Evolutionary conservation across 441 rosid species (phyloP), one percentile per base, ranked within the genome.

Genomic region (Bruguiera hainesii): DNA sequence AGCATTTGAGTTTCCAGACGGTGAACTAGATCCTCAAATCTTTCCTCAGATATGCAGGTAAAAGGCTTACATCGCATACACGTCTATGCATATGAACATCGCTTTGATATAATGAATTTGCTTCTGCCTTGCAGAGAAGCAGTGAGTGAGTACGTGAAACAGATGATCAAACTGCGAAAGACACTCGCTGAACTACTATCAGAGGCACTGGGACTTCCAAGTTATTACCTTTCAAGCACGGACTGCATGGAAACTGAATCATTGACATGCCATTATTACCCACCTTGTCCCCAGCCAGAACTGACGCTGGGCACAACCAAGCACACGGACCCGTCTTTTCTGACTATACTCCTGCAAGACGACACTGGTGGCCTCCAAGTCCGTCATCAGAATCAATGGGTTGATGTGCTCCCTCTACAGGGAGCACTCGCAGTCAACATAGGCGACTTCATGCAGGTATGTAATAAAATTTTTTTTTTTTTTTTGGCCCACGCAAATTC

Each of bases 371-470:
- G 89, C 30, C 84, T 84, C 61, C 89, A 84, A 66, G 77, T 86
- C 29, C 78, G 78, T 42, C 65, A 81, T 48, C 81, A 72, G 18
- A 61, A 78, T 64, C 79, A 73, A 19, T 84, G 91, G 89, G 58
- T 78, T 46, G 82, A 82, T 65, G 84, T 86, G 49, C 74, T 77
- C 6, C 78, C 73, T 55, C 71, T 60, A 2, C 75, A 48, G 1
- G 84, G 79, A 3, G 83, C 85, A 33, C 73, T 87, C 13, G 78
- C 79, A 4, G 75, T 83, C 25, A 85, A 87, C 80, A 70, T 83
- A 5, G 89, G 89, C 0, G 89, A 87, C 68, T 76, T 83, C 80
- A 71, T 84, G 76, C 91, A 83, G 86, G 88, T 84, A 61, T 61
- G 63, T 15, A 9, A 26, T 26, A 26, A 20, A 20, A 20, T 20